phyloP scores from a whole-genome alignment of 1,284 basidiomycete genomes.

The Butyriboletus appendiculatus region DNA sequence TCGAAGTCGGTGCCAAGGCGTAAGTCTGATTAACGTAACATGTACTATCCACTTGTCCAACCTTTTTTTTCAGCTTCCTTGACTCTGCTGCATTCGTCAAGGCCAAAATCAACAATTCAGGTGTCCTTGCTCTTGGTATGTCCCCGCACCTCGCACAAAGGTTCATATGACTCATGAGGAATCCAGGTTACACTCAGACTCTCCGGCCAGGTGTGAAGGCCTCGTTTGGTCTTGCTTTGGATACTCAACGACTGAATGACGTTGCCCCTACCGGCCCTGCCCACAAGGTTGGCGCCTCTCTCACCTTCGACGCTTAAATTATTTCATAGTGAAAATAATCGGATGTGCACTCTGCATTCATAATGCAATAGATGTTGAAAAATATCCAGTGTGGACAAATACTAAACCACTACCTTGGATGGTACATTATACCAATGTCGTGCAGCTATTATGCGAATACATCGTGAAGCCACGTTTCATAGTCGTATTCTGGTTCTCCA shows the following conservation, averaged over 20 bases:
- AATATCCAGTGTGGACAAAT: not conserved
- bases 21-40: conserved; percentile 41
- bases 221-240: conserved; percentile 89
- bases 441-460: conserved; percentile 56
- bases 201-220: conserved; percentile 96
- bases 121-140: conserved; percentile 82
- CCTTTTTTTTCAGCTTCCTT: conserved; percentile 60
- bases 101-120: conserved; percentile 98
- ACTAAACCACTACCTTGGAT: not conserved
- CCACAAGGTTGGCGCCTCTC: conserved; percentile 79
- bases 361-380: conserved; percentile 13
- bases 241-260: conserved; percentile 87
- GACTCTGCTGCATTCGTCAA: conserved; percentile 93
- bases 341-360: conserved; percentile 12
- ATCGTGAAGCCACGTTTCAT: conserved; percentile 75
- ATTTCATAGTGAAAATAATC: conserved; percentile 21
- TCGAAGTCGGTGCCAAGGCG: conserved; percentile 98
- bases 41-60: not conserved
- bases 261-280: conserved; percentile 58
- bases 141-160: not conserved
- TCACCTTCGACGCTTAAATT: conserved; percentile 70
- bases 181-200: conserved; percentile 82
- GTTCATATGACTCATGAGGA: conserved; percentile 1
- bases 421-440: not conserved
- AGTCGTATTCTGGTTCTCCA: conserved; percentile 74